A percentile compares a stretch with the other conserved stretches of the same genome.
Evolutionary conservation across 2,329 filamentous ascomycete species (phyloP).

Genomic region (Colletotrichum coccodes): DNA sequence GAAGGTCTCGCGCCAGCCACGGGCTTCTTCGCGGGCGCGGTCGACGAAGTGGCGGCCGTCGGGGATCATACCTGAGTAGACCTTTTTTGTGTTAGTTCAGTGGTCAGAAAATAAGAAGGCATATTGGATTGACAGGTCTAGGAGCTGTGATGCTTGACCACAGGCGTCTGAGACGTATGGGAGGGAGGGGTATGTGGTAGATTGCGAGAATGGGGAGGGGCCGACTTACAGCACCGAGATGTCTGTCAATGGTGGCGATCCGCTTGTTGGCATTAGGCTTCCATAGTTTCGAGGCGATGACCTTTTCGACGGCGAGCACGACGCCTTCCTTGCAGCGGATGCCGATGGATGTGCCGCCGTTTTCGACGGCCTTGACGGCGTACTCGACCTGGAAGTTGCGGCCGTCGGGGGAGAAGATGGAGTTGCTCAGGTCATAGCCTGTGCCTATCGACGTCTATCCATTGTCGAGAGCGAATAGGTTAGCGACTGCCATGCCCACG

Average conservation of each 20-base stretch:
- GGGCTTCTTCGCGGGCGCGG: constrained; percentile 92
- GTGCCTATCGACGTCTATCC: constrained; percentile 98
- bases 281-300: constrained; percentile 93
- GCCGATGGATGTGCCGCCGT: constrained; percentile 94
- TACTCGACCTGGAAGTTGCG: constrained; percentile 99
- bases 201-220: neutral
- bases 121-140: neutral
- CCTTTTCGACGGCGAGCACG: constrained; percentile 95
- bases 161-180: neutral
- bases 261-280: constrained; percentile 97
- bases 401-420: constrained; percentile 98
- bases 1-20: constrained; percentile 91
- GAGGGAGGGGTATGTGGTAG: constrained; percentile 2
- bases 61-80: constrained; percentile 92
- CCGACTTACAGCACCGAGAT: constrained; percentile 86
- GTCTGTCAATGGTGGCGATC: constrained; percentile 93
- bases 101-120: neutral
- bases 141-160: neutral
- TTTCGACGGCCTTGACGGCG: constrained; percentile 98
- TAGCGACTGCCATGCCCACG: neutral
- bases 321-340: constrained; percentile 98
- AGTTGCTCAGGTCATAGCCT: constrained; percentile 99
- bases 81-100: constrained; percentile 60
- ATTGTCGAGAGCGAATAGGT: constrained; percentile 1
- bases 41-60: constrained; percentile 96